Conservation (phyloP, 495 filamentous ascomycete species). For the Cercophora scortea region DNA sequence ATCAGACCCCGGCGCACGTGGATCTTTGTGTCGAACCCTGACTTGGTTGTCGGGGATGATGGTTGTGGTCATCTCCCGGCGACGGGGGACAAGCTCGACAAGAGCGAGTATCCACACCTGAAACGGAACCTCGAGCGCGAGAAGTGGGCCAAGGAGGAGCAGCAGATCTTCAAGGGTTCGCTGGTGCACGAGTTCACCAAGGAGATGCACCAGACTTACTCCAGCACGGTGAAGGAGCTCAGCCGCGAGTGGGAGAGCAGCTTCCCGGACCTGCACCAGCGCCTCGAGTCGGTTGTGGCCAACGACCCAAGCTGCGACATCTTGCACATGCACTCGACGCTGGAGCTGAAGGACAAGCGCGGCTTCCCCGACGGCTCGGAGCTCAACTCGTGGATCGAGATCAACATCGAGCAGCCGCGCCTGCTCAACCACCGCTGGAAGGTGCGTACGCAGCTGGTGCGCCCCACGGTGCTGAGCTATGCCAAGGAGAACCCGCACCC, state of each 20-base stretch:
- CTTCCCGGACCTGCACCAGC: conserved; percentile 36
- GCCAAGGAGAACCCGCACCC: conserved; percentile 20
- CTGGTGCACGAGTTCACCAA: conserved; percentile 43
- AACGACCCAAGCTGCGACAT: conserved; percentile 36
- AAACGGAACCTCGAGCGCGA: conserved; percentile 33
- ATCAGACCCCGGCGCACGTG: conserved; percentile 35
- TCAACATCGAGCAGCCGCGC: conserved; percentile 36
- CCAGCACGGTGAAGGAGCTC: conserved; percentile 33
- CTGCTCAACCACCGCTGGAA: conserved; percentile 41
- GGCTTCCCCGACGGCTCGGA: conserved; percentile 40
- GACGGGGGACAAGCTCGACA: conserved; percentile 25
- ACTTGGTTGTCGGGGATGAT: conserved; percentile 28
- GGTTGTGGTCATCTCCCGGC: conserved; percentile 23
- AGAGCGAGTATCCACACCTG: conserved; percentile 39
- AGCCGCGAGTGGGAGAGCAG: conserved; percentile 30
- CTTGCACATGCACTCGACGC: conserved; percentile 42
- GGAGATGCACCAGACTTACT: conserved; percentile 30
- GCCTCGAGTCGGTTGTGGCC: conserved; percentile 27
- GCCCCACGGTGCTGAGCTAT: conserved; percentile 37
- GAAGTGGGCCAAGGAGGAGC: conserved; percentile 23
- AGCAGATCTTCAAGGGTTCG: conserved; percentile 23
- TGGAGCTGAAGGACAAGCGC: conserved; percentile 36
- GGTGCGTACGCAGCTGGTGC: conserved; percentile 38
- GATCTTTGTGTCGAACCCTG: conserved; percentile 37
- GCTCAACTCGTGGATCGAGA: conserved; percentile 40